A percentile compares a stretch with the other conserved stretches of the same genome.
phyloP scores from a whole-genome alignment of 1,284 basidiomycete genomes.

The Heterobasidion parviporum region DNA sequence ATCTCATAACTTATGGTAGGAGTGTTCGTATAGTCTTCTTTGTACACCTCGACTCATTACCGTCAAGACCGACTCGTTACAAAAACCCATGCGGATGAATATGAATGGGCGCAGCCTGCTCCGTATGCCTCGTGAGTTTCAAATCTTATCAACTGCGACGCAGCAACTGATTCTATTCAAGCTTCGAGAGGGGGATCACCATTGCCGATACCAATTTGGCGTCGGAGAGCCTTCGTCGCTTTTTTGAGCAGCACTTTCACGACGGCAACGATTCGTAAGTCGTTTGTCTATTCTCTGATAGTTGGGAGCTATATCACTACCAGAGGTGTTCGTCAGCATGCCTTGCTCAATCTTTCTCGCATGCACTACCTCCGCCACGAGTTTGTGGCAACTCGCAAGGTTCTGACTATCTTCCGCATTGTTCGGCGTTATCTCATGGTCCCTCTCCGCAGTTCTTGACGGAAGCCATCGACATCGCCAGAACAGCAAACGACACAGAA shows the following conservation, averaged over 20 bases:
- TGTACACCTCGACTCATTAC: background rate
- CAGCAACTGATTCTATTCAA: conserved; percentile 1
- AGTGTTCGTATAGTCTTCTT: background rate
- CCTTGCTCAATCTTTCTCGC: conserved; percentile 66
- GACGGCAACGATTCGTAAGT: conserved; percentile 70
- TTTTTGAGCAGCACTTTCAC: conserved; percentile 79
- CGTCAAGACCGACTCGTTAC: conserved; percentile 46
- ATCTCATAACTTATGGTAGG: conserved; percentile 46
- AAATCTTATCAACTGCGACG: conserved; percentile 3
- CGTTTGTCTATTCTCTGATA: background rate
- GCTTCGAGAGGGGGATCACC: conserved; percentile 54
- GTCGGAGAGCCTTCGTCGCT: conserved; percentile 60
- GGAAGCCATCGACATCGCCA: conserved; percentile 67
- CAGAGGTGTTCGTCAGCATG: conserved; percentile 72
- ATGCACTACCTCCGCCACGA: conserved; percentile 69
- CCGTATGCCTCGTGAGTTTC: conserved; percentile 49
- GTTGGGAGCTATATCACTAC: conserved; percentile 1
- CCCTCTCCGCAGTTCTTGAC: conserved; percentile 42
- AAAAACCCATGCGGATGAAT: conserved; percentile 59
- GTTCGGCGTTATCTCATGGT: conserved; percentile 4
- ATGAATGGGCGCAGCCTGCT: conserved; percentile 52
- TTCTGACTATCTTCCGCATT: conserved; percentile 16
- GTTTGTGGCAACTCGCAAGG: conserved; percentile 58
- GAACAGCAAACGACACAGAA: conserved; percentile 60
- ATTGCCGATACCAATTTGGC: conserved; percentile 63